Conservation (phyloP, 2,329 filamentous ascomycete species). For the Geosmithia putterillii region DNA sequence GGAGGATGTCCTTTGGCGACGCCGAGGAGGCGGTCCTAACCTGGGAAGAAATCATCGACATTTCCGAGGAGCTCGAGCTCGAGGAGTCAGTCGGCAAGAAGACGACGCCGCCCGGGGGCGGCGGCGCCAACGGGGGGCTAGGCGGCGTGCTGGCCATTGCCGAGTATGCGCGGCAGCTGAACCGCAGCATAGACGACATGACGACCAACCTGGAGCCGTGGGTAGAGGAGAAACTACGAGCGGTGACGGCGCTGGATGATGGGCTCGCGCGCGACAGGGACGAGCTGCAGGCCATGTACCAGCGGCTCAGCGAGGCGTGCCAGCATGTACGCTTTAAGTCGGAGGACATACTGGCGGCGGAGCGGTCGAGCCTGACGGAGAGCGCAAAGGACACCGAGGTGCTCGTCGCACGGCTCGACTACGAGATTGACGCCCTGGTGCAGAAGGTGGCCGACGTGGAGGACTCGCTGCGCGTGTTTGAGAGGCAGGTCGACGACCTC, state of each 20-base stretch:
- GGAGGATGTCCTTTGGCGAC: conserved; percentile 62
- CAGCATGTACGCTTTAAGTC: conserved; percentile 54
- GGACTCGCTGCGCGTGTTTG: conserved; percentile 68
- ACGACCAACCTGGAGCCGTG: conserved; percentile 44
- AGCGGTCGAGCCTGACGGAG: conserved; percentile 57
- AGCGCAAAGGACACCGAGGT: conserved; percentile 68
- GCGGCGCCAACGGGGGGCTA: not conserved
- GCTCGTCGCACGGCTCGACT: conserved; percentile 76
- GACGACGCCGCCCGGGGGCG: too few species aligned
- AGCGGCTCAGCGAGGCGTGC: conserved; percentile 58
- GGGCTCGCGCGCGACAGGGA: conserved; percentile 51
- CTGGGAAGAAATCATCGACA: conserved; percentile 45
- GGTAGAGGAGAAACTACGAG: conserved; percentile 44
- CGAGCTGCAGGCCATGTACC: conserved; percentile 54
- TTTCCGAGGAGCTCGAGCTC: conserved; percentile 14
- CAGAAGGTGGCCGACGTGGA: conserved; percentile 80
- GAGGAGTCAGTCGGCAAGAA: too few species aligned
- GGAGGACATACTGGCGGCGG: conserved; percentile 55
- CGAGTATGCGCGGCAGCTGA: conserved; percentile 44
- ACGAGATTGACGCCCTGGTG: conserved; percentile 73
- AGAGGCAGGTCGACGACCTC: conserved; percentile 61
- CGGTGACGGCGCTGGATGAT: conserved; percentile 47
- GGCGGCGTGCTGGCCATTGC: conserved; percentile 12
- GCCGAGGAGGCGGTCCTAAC: conserved; percentile 62
- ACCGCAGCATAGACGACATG: conserved; percentile 37